Base-by-base conservation (phyloP, 2,329 filamentous ascomycete species). In the Huntiella bhutanensis region DNA sequence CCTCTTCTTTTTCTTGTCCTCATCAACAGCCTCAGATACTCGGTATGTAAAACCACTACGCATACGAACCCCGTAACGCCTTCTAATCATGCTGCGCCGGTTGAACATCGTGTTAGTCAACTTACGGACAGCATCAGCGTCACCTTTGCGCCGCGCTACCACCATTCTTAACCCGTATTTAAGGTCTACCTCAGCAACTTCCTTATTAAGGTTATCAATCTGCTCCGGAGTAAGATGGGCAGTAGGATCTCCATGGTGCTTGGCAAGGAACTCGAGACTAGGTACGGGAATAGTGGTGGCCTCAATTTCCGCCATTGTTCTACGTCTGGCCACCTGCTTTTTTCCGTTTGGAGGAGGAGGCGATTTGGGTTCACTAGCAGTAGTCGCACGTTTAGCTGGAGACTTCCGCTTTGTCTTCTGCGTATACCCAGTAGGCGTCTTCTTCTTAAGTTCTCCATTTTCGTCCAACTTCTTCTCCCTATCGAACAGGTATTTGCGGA, bases 11-110 rank as follows among this genome's bases (percentile, higher is more conserved):
- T 10, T 7, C 8, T 28, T 10, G 6, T 28, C 22, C 2, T 28
- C 22, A 7, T 28, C 8, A 10, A 10, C 8, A 4, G 22, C 22
- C 7, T 28, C 22, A 7, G 22, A 3, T 7, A 28, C 22, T 28
- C 22, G 7, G 22, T 28, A 28, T 28, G 22, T 28, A 10, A 28
- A 28, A 28, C 38, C 39, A 5, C 6, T 41, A 8, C 17, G 64
- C 11, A 75, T 60, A 1, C 64, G 63, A 32, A 76, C 69, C n/a
- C 71, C 71, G 50, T 68, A 75, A 50, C 66, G 73, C 54, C 72
- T 75, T 10, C 72, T 65, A 3, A 72, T 68, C n/a, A 63, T 63
- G 45, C 68, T 73, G 54, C 73, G 70, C 48, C 70, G 72, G 3
- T 69, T 73, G 38, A 67, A 67, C 52, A 69, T 71, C 3, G 64